These are phyloP conservation scores for Eucalyptus lansdowneana DNA, from an alignment of 345 rosid genomes.

Conservation along the genomic window DNA sequence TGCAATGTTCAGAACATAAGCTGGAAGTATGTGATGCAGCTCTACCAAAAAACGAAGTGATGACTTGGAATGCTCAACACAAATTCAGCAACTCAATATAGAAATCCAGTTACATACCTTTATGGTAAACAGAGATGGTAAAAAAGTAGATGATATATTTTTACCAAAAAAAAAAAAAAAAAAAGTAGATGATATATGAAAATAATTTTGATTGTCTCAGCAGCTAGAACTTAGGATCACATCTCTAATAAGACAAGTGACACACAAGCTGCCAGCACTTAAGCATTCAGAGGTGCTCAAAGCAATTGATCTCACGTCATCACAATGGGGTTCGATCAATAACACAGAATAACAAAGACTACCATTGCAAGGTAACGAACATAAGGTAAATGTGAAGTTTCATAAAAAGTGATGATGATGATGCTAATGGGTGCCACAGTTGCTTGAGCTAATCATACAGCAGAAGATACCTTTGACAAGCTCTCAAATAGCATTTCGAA, in stretches of 20 bases:
- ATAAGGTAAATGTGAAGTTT: not conserved
- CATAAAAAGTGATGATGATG: not conserved
- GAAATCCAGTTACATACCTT: not conserved
- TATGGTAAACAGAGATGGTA: not conserved
- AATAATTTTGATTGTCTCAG: not conserved
- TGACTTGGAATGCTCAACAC: not conserved
- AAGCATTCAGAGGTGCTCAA: not conserved
- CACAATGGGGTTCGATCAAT: not conserved
- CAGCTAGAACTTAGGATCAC: not conserved
- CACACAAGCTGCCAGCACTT: not conserved
- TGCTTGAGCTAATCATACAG: not conserved
- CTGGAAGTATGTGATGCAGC: not conserved
- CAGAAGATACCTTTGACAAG: constrained; percentile 61
- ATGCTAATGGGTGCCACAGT: not conserved
- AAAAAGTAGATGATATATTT: not conserved
- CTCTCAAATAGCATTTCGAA: constrained; percentile 98
- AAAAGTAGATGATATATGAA: not conserved
- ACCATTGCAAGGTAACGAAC: not conserved
- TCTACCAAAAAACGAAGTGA: not conserved
- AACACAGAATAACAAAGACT: not conserved
- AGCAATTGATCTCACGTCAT: not conserved
- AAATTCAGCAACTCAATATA: not conserved
- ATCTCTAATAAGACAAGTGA: not conserved
- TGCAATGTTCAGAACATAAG: not conserved
- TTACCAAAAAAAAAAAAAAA: not conserved